Evolutionary conservation across 2,329 filamentous ascomycete genomes (phyloP).

Genomic region (Elsinoe perseae): DNA sequence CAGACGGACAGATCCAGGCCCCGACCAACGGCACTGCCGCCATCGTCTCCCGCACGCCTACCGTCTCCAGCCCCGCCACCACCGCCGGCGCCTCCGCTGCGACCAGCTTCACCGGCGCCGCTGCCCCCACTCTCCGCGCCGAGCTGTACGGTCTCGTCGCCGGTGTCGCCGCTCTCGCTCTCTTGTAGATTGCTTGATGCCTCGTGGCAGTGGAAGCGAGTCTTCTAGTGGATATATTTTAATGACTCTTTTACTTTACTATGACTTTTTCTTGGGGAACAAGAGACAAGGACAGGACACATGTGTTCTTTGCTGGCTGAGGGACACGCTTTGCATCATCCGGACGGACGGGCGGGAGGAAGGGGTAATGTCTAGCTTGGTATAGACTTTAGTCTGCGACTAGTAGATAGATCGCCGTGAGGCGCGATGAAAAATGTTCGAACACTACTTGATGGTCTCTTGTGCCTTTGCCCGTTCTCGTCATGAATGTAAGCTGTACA

Average conservation of each 20-base stretch:
- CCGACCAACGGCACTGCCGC: constrained; percentile 16
- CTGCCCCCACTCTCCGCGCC: constrained; percentile 22
- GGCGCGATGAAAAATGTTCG: background rate
- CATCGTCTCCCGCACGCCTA: constrained; percentile 14
- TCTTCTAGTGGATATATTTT: background rate
- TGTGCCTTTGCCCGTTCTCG: too few species aligned
- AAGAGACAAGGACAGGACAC: background rate
- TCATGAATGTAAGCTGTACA: too few species aligned
- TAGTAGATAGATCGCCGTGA: constrained; percentile 18
- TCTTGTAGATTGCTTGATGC: background rate
- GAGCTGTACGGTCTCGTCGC: constrained; percentile 27
- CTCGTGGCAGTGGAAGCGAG: too few species aligned
- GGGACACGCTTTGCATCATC: background rate
- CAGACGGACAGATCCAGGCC: constrained; percentile 23
- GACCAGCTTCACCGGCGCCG: constrained; percentile 29
- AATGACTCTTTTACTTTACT: background rate
- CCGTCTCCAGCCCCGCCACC: constrained; percentile 16
- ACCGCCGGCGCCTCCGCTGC: constrained; percentile 18
- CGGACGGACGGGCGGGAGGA: background rate
- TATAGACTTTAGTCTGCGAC: constrained; percentile 14
- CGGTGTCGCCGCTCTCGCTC: constrained; percentile 20
- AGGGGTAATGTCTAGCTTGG: constrained; percentile 15
- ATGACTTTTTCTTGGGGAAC: background rate
- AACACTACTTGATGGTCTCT: background rate
- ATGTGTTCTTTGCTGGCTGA: background rate